Evolutionary conservation across 352 stramenopile species (phyloP), one percentile per base, ranked within the genome.

Genomic region (Saprolegnia parasitica): DNA sequence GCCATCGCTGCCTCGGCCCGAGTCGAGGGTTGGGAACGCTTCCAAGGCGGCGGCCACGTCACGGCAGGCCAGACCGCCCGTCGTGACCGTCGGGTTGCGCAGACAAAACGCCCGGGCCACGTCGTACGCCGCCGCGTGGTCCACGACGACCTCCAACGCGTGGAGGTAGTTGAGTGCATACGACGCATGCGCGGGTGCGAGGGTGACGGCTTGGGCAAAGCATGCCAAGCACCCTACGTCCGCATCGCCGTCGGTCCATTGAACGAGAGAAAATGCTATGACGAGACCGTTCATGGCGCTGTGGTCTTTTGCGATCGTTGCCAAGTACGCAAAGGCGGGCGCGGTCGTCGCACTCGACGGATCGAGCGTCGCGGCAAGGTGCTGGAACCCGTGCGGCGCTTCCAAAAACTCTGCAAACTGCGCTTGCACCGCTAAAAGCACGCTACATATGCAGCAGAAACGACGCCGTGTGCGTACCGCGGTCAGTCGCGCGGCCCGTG

Each of bases 291-390:
- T 76, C 20, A 91, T 39, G 10, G 73, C 83, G 0, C 85, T 71
- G 68, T 79, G 83, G 49, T 93, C 85, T 63, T 91, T 93, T 9
- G 90, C 47, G 67, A 93, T 83, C 0, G 83, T 90, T 5, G 81
- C 85, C 4, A 89, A 79, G 65, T 88, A 93, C 15, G 83, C 85
- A 49, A 91, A 91, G 18, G 80, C 82, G 4, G 81, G 76, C 26
- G 81, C 85, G 11, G 83, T 79, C 13, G 81, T 84, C 15, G 74
- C 65, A 16, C 71, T 77, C 11, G 60, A 72, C 4, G 74, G 71
- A 0, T 81, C 80, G 1, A 91, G 62, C 24, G 74, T 71, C 20
- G 65, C 58, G n/a, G 77, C 56, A 16, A 93, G 70, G 8, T 80
- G 45, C 32, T 84, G 62, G 61, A 90, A 82, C 2, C 77, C 78